Conservation (phyloP, 2,329 filamentous ascomycete species). For the Teratosphaeria pseudoeucalypti region DNA sequence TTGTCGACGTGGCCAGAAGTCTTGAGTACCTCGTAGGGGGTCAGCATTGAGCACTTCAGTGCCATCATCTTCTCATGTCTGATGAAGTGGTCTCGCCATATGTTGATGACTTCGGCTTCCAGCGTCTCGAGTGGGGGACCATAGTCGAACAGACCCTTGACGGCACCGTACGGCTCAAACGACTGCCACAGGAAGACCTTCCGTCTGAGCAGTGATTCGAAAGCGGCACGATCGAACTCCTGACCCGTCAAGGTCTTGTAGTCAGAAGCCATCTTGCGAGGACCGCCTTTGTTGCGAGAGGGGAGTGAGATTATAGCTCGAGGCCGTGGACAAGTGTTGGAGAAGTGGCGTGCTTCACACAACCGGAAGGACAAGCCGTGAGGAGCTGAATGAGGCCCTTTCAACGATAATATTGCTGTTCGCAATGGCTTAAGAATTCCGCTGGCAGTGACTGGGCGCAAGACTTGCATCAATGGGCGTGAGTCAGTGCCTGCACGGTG, state of each 20-base stretch:
- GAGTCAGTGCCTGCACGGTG: not conserved
- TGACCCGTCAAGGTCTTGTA: slow-evolving; percentile 78
- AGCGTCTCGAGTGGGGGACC: slow-evolving; percentile 79
- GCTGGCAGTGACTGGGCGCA: not conserved
- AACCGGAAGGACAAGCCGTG: not conserved
- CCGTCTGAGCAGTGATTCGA: slow-evolving; percentile 79
- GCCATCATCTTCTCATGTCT: slow-evolving; percentile 92
- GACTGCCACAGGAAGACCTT: slow-evolving; percentile 91
- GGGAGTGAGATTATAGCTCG: not conserved
- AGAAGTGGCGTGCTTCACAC: not conserved
- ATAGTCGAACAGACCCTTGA: slow-evolving; percentile 68
- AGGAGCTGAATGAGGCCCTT: not conserved
- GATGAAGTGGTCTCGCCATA: slow-evolving; percentile 90
- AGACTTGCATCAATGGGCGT: not conserved
- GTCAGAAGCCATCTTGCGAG: slow-evolving; percentile 26
- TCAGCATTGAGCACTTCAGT: slow-evolving; percentile 88
- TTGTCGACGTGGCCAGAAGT: slow-evolving; percentile 91
- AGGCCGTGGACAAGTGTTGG: not conserved
- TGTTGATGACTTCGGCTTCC: slow-evolving; percentile 76
- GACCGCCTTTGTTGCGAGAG: not conserved
- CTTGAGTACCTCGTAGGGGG: slow-evolving; percentile 87
- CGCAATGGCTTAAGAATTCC: not conserved
- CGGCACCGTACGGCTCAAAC: slow-evolving; percentile 71
- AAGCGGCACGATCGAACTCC: slow-evolving; percentile 68
- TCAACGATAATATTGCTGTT: not conserved